Base-by-base conservation (phyloP, 495 filamentous ascomycete genomes). In the Hyaloscypha hepaticicola region DNA sequence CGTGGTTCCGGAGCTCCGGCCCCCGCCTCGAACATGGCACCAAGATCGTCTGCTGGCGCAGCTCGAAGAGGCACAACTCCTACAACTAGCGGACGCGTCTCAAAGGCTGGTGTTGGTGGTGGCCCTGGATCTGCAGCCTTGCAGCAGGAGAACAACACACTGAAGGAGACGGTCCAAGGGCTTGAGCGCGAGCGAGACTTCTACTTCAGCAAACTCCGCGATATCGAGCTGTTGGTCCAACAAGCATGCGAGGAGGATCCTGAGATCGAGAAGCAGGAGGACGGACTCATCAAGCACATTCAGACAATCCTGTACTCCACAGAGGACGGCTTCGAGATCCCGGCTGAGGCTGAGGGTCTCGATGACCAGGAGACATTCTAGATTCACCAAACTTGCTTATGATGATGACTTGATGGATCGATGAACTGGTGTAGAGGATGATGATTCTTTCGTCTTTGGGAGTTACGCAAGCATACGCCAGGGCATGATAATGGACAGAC, bases 221-320 rank as follows among this genome's bases (percentile, higher is more conserved):
- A 99, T 72, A 99, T 99, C 68, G 96, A 99, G 77, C 76, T 99
- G 69, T 75, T 99, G 73, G 81, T 99, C 59, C 95, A 99, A 80
- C 87, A 88, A 66, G 92, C 92, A 19, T 90, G 96, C 70, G 95
- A 98, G 70, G 87, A 87, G 48, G 88, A 97, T 66, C 92, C 94
- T 5, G 87, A 94, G 76, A 77, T 98, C 56, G 95, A 97, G 80
- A 90, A 93, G 84, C 89, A 94, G 26, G 94, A 96, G 66, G 90
- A 93, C 53, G 88, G 92, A 8, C 79, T 98, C 64, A 85, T 97
- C 70, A 96, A 93, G 83, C 87, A 92, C 75, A 96, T 98, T 76
- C 95, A 98, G 80, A 86, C 85, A 21, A 98, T 97, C 77, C 80
- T 99, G 66, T 99, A 98, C 84, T 96, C 92, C 60, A 99, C 95